A percentile compares a stretch with the other conserved stretches of the same genome.
phyloP scores from a whole-genome alignment of 805 yeast genomes.

The Priceomyces melissophilus region DNA sequence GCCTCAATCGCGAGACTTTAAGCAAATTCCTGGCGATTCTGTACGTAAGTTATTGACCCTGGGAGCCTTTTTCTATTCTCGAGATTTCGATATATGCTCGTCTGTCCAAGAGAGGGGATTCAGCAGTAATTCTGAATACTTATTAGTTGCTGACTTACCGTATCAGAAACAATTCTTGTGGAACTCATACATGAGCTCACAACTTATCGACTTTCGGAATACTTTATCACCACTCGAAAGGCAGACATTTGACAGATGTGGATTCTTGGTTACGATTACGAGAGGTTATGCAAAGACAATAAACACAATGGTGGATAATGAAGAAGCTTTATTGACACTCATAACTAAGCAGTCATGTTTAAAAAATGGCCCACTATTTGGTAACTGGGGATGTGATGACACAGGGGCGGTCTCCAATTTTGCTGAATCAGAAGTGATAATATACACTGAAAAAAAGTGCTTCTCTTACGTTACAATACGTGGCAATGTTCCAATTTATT shows the following conservation, averaged over 20 bases:
- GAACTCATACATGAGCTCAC: conserved; percentile 47
- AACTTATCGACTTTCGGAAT: conserved; percentile 44
- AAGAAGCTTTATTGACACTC: conserved; percentile 42
- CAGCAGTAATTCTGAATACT: conserved; percentile 9
- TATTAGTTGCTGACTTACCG: conserved; percentile 31
- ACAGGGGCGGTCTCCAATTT: conserved; percentile 51
- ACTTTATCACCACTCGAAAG: conserved; percentile 41
- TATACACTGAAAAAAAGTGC: conserved; percentile 39
- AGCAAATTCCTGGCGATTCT: conserved; percentile 41
- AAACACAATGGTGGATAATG: conserved; percentile 29
- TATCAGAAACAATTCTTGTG: conserved; percentile 48
- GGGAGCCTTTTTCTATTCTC: conserved; percentile 49
- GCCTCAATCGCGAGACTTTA: conserved; percentile 15
- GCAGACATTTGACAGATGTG: conserved; percentile 40
- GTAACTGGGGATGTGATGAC: conserved; percentile 58
- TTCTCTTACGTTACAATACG: conserved; percentile 45
- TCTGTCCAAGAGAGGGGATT: conserved; percentile 45
- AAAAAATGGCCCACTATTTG: conserved; percentile 49
- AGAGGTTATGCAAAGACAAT: conserved; percentile 52
- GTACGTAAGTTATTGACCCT: conserved; percentile 42
- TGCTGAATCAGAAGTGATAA: conserved; percentile 49
- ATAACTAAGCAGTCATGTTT: conserved; percentile 51
- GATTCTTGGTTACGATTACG: conserved; percentile 45
- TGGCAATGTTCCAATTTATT: conserved; percentile 55
- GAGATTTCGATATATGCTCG: conserved; percentile 44